Evolutionary conservation across 2,329 filamentous ascomycete genomes (phyloP), one percentile per base, ranked within the genome.

Genomic region (Epichloe scottii): DNA sequence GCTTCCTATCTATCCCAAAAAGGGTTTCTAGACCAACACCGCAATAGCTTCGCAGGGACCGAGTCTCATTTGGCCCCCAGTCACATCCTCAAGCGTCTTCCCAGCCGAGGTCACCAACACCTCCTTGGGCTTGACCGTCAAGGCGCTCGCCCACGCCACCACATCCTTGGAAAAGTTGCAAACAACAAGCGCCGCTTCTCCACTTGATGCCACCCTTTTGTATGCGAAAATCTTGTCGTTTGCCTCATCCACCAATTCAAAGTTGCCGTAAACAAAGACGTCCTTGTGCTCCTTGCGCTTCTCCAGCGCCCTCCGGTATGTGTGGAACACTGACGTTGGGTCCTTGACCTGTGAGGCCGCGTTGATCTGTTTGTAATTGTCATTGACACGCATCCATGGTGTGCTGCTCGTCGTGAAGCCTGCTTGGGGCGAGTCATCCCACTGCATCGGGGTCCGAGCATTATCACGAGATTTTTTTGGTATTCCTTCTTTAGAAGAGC

Each of bases 301-400:
- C 26, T 66, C 60, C n/a, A 87, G 68, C 50, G 83, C 73, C 0
- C 65, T 64, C 41, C 76, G 73, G 74, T 83, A 89, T 63, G 79
- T 84, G 53, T 71, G 66, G 60, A 82, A 78, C 19, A 82, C 73
- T 7, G 76, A 81, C 6, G 69, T 60, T 2, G 61, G 60, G 53
- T 78, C 69, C 3, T 59, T 59, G 3, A 71, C 61, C 61, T 85
- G 79, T 0, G 68, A 58, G 2, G 72, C 74, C 30, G 79, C 83
- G 59, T 89, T 89, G 66, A 84, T 70, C n/a, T 69, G 63, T 2
- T 61, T 62, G 62, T 81, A 82, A 60, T 81, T 76, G 51, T 82
- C 77, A 60, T 87, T 82, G 39, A 81, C 76, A 14, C 76, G 74
- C 77, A 89, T 88, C 85, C 85, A 89, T 2, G 84, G 82, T 50